Base-by-base conservation (phyloP, 192 early-diverging fungal species). In the Coemansia sp. region DNA sequence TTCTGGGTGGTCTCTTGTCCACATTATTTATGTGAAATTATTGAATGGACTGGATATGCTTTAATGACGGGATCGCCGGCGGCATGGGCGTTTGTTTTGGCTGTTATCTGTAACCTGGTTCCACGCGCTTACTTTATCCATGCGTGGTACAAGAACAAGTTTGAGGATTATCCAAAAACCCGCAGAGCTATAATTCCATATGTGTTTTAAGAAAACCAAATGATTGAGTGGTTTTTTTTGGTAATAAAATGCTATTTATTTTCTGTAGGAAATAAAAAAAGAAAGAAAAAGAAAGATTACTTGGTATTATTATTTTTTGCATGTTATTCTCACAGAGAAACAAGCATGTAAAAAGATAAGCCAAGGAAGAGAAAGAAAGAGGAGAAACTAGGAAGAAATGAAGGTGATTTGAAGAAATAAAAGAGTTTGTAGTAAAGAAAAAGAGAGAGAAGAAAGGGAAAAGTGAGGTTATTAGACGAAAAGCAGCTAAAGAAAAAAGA, bases 11-110 rank as follows among this genome's bases (percentile, higher is more conserved):
- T 78, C 17, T 73, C 77, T 27, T 72, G 70, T 26, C 77, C 77
- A 25, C 77, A 78, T 50, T 78, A 56, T 44, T 42, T 78, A n/a
- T 64, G 65, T 47, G 77, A 78, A 33, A 17, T 66, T 6, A 46
- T 66, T 9, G 77, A 78, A 28, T 78, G 77, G 77, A 40, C 38
- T 0, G 77, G 77, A 8, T 73, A 50, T 58, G 69, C 69, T 4
- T 14, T 73, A 22, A 43, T 53, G 20, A 65, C 77, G 2, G 56
- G 34, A 10, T 63, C 62, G 18, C 60, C 66, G 11, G 64, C 77
- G 4, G 77, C 70, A n/a, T 70, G 60, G 65, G 40, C 61, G 14
- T 78, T 78, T 57, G 55, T 53, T 13, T 40, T 70, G 1, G 52
- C 55, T 13, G 58, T 57, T 2, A 33, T 55, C 14, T 60, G 64